Base-by-base conservation (phyloP, 306 rosid species). In the Prunus mume region DNA sequence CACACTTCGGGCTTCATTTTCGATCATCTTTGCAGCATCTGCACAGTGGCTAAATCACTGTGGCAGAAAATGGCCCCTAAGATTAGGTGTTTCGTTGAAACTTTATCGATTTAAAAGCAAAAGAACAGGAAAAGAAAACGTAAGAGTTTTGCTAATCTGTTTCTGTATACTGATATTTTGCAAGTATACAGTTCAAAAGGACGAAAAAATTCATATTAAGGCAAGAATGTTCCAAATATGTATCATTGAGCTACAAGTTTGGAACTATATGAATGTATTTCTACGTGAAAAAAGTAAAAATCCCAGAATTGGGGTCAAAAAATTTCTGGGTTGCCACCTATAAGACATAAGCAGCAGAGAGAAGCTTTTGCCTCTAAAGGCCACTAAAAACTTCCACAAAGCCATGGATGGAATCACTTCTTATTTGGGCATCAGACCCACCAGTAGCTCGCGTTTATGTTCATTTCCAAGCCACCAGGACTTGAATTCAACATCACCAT, bases 391-490 rank as follows among this genome's bases (percentile, higher is more conserved):
- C 50, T 76, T 52, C 65, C 49, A 63, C 10, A 66, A 2, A 65
- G 70, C 49, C n/a, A 55, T 18, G 27, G 45, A 60, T 27, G 67
- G 58, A 68, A 72, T 79, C 67, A 58, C 51, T 80, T 63, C 74
- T 78, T 24, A 77, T 74, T 73, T 80, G 34, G 82, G 68, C 20
- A 69, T 49, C 65, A 81, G 56, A 79, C 72, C 73, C 72, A 77
- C 58, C 73, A 69, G 72, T 55, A 76, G 28, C 74, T 73, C 83
- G 50, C 73, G 86, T 71, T 81, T 76, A 13, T 71, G 84, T 32
- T 55, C 84, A 75, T 58, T 77, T 67, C 63, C 80, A 75, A 49
- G 54, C 82, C 80, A 74, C 82, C 82, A 85, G 65, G 87, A 38
- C 75, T 68, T 78, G 69, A 74, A 71, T 45, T 74, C 82, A 55